Base-by-base conservation (phyloP, 768 basidiomycete genomes). In the Amanita fuliginea region DNA sequence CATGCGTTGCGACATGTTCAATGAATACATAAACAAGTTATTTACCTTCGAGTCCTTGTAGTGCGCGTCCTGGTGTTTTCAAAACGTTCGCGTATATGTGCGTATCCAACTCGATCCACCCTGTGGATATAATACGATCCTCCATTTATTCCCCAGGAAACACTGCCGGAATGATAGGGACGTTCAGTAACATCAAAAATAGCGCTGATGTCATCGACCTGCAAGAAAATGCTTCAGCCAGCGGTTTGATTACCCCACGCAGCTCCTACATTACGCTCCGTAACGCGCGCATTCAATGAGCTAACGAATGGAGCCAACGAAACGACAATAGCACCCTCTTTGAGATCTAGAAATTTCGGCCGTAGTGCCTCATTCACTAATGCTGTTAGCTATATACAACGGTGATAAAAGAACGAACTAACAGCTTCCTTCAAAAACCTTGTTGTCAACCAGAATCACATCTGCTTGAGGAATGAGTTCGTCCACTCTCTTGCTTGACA, bases 311-410 rank as follows among this genome's bases (percentile, higher is more conserved):
- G 90, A 51, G 84, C 80, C 14, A 99, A 68, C 16, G 89, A 92
- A 33, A 98, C 78, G 42, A 99, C 86, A 42, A 82, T 82, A 0
- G 93, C 91, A 16, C 90, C 89, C 52, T 95, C 90, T 60, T 92
- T 96, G 52, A 98, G 70, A 60, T 99, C 96, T 48, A 99, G 70
- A 66, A 98, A 98, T 59, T 91, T 86, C 24, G 86, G 82, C 40
- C 86, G 75, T 13, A 99, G 68, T 1, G 82, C 78, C 59, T 90
- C 88, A 63, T 97, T 98, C 53, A 98, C 86, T 90, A 10, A 30
- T 22, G 51, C 54, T 53, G 41, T 54, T 51, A 52, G 43, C 41
- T 9, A 34, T 35, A 4, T 46, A 16, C 36, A 16, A 47, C 16
- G 8, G 6, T 3, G 44, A 47, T 36, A 28, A 53, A 47, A 26